Percentiles rank a stretch among this genome's conserved stretches.
phyloP scores from a whole-genome alignment of 2,329 filamentous ascomycete genomes.

The Phaeosphaeria sp. region DNA sequence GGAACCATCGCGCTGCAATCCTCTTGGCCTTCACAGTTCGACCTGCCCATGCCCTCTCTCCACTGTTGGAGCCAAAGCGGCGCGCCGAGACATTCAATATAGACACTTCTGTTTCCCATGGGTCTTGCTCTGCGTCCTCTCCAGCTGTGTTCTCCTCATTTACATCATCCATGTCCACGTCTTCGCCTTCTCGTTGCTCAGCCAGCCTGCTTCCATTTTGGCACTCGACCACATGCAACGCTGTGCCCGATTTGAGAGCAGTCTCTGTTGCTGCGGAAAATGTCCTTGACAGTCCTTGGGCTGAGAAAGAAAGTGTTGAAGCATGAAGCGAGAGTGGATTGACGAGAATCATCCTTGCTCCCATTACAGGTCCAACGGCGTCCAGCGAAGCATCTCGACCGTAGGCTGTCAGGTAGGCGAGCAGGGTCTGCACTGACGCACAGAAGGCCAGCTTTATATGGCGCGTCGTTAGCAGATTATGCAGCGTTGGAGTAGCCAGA shows the following conservation, averaged over 20 bases:
- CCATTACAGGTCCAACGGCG: constrained; percentile 9
- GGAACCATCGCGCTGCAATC: constrained; percentile 55
- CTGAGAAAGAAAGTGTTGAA: constrained; percentile 75
- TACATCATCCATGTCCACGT: constrained; percentile 36
- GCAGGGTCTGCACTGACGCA: constrained; percentile 76
- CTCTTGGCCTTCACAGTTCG: constrained; percentile 52
- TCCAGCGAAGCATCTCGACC: constrained; percentile 15
- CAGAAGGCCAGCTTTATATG: constrained; percentile 75
- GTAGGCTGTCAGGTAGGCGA: constrained; percentile 71
- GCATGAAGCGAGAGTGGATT: constrained; percentile 71
- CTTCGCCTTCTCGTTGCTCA: constrained; percentile 63
- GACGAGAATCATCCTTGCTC: constrained; percentile 64
- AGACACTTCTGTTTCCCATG: constrained; percentile 55
- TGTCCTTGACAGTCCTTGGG: constrained; percentile 71
- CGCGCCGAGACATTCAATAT: constrained; percentile 57
- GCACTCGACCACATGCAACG: constrained; percentile 53
- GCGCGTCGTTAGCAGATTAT: constrained; percentile 71
- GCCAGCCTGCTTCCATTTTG: constrained; percentile 7
- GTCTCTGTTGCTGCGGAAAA: constrained; percentile 69
- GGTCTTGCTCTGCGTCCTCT: constrained; percentile 27
- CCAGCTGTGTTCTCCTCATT: constrained; percentile 11
- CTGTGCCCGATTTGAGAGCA: constrained; percentile 49
- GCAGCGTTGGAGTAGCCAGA: constrained; percentile 69
- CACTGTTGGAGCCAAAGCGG: constrained; percentile 40
- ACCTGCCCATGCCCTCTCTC: constrained; percentile 54